Base-by-base conservation (phyloP, 441 rosid genomes). In the Cnidoscolus chayamansa region DNA sequence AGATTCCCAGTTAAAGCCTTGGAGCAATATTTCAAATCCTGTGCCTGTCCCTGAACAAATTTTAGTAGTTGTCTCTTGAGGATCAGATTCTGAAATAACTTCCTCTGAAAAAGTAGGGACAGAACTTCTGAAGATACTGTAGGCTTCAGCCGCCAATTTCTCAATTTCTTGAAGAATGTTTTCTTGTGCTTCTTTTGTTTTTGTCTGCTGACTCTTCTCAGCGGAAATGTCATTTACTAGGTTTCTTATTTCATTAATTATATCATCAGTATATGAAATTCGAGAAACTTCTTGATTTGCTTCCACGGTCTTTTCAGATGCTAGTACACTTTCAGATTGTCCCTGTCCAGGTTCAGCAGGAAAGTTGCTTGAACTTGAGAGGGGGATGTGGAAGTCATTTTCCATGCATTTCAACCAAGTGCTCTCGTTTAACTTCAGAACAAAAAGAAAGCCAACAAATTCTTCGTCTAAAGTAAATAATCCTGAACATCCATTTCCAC, bases 1-100 rank as follows among this genome's bases (percentile, higher is more conserved):
- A 63, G 99, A 94, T 80, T 94, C 99, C 99, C 99, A 94, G 72
- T 94, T 94, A 82, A 94, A 94, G 32, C 96, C 97, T 82, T 94
- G 99, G 83, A 93, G 90, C 76, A 94, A 65, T 81, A 94, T 89
- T 84, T 94, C 97, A 62, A 79, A 85, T 56, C 98, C 98, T 5
- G 94, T 72, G 63, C 97, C 97, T 67, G 95, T 92, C 66, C 93
- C 98, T 0, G 97, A 78, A 79, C 79, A 60, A 77, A 90, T 85
- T 71, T 80, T 83, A 55, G 45, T 40, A 40, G 88, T 81, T 68
- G 86, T 80, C 77, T 81, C 47, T 16, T 60, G 45, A 53, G 9
- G 76, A 75, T 84, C 90, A 68, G 73, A 48, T 78, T 83, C 88
- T 70, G 67, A 70, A 63, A 76, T 72, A 77, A 79, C 70, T 79